Evolutionary conservation across 1,284 basidiomycete genomes (phyloP), one percentile per base, ranked within the genome.

Genomic region (Butyriboletus appendiculatus): DNA sequence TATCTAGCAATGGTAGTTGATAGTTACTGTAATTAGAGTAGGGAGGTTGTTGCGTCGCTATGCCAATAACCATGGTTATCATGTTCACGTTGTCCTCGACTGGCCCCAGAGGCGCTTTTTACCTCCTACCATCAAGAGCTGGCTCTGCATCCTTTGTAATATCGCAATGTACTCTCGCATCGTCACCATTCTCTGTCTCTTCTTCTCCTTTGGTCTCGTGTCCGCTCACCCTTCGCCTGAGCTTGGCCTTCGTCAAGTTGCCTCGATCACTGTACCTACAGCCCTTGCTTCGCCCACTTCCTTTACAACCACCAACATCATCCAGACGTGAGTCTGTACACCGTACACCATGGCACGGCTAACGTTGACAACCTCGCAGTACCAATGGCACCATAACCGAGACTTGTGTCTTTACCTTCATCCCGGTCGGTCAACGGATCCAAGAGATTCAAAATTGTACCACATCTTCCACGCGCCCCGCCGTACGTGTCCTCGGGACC

Each of bases 361-460:
- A 22, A 20, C 14, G 7, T 33, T 45, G 46, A 54, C 30, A 14
- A 14, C 12, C 18, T 18, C 15, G 10, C 57, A 76, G 75, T 41
- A 53, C 63, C 51, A 70, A 75, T 58, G 88, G 81, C 11, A 70
- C 74, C 15, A 76, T 86, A 70, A 80, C 77, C 45, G 77, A 87
- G 73, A 85, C 78, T 6, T 91, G 88, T 66, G 75, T 76, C 5
- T 75, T 88, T 56, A 81, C 80, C 4, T 75, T 90, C 52, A 85
- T 81, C 7, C 86, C 79, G 3, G 75, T 80, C 58, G 86, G 85
- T 30, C 64, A 79, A 32, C 73, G 76, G 44, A 76, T 88, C 28
- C 72, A 81, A 63, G 81, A 88, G 66, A 79, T 84, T 48, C 77
- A 75, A 64, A 75, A 75, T 26, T 91, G 88, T 65, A 80, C 77